A percentile compares a stretch with the other conserved stretches of the same genome.
These are phyloP conservation scores for Porphyra umbilicalis DNA, from an alignment of 31 red algal species.

Conservation along the genomic window DNA sequence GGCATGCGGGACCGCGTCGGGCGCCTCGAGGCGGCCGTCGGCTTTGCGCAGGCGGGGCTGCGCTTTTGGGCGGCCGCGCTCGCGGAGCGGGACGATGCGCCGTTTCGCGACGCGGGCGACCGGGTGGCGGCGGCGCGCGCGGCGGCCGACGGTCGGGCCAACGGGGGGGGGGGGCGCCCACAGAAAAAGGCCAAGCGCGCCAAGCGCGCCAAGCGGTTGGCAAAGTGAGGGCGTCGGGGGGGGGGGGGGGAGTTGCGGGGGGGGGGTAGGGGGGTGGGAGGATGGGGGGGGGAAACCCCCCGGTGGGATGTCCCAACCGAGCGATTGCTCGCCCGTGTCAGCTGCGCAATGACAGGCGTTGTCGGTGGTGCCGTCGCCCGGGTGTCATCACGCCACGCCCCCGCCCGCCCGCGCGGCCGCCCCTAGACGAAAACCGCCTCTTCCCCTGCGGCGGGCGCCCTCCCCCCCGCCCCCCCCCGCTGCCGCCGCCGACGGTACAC, in stretches of 20 bases:
- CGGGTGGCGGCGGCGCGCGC: neutral
- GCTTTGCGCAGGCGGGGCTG: constrained; percentile 38
- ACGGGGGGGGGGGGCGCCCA: neutral
- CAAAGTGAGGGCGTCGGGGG: neutral
- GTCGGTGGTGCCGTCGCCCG: too few relatives aligned
- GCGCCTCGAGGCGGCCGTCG: constrained; percentile 15
- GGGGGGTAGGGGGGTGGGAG: too few relatives aligned
- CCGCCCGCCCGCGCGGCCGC: too few relatives aligned
- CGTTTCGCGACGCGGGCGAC: constrained; percentile 61
- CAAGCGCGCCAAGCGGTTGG: neutral
- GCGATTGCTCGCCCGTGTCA: too few relatives aligned
- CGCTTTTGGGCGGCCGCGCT: constrained; percentile 47
- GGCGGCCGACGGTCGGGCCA: neutral
- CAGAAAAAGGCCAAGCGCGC: neutral
- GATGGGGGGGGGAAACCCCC: too few relatives aligned
- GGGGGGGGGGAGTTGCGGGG: too few relatives aligned
- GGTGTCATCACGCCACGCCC: too few relatives aligned
- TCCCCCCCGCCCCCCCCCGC: neutral
- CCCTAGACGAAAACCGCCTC: too few relatives aligned
- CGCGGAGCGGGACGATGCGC: constrained; percentile 52
- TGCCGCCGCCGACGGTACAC: neutral
- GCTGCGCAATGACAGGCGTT: too few relatives aligned
- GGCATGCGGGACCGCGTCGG: constrained; percentile 12
- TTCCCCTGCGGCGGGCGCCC: too few relatives aligned
- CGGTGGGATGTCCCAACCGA: too few relatives aligned